Conservation (phyloP, 140 eudicot genomes). For the Erigeron philadelphicus region DNA sequence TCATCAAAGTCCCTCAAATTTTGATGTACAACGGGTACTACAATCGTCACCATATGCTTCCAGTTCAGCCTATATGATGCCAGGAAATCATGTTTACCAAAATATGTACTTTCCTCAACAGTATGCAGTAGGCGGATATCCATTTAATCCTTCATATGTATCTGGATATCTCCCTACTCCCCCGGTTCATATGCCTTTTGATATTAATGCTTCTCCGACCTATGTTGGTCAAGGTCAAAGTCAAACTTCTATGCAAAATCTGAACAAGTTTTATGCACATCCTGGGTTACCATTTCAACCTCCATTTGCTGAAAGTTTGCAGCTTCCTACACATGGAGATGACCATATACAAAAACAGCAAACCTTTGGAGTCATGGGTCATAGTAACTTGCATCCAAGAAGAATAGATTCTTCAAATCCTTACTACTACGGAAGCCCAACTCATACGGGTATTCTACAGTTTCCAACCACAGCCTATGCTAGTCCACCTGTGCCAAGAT, state of each 20-base stretch:
- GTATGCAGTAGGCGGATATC: conserved; percentile 48
- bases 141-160: conserved; percentile 39
- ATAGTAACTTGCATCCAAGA: conserved; percentile 35
- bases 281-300: conserved; percentile 48
- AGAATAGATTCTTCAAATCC: conserved; percentile 30
- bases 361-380: conserved; percentile 33
- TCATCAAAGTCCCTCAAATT: conserved; percentile 40
- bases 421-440: conserved; percentile 42
- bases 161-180: conserved; percentile 50
- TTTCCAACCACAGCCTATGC: conserved; percentile 41
- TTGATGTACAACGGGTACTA: conserved; percentile 42
- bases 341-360: conserved; percentile 42
- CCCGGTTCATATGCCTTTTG: conserved; percentile 43
- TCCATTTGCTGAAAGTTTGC: conserved; percentile 41
- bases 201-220: conserved; percentile 35
- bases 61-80: conserved; percentile 49
- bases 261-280: conserved; percentile 51
- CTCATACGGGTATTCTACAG: conserved; percentile 44
- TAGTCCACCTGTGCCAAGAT: conserved; percentile 49
- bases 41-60: conserved; percentile 46
- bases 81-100: conserved; percentile 48
- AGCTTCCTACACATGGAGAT: conserved; percentile 27
- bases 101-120: conserved; percentile 52
- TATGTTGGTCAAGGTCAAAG: conserved; percentile 33
- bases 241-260: conserved; percentile 37